Evolutionary conservation across 2,329 filamentous ascomycete species (phyloP).

Genomic region (Aureobasidium mangrovei): DNA sequence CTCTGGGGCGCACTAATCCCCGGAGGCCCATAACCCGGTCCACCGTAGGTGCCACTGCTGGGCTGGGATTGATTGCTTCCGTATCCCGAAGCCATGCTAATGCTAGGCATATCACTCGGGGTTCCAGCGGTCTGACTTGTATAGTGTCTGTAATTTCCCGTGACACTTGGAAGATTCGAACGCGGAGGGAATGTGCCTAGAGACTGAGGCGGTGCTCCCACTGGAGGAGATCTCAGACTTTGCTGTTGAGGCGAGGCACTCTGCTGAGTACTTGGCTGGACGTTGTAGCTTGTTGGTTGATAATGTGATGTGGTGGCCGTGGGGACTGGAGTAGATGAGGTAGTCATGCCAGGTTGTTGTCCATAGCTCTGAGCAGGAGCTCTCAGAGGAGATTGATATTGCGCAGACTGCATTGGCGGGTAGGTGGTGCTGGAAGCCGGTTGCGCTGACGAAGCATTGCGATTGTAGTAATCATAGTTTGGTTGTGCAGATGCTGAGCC

Average conservation of each 20-base stretch:
- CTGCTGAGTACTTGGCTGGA: slow-evolving; percentile 3
- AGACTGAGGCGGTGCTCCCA: background rate
- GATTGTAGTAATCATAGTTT: slow-evolving; percentile 23
- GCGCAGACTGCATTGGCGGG: slow-evolving; percentile 6
- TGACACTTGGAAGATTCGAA: slow-evolving; percentile 2
- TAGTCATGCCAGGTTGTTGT: slow-evolving; percentile 1
- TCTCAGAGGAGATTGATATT: slow-evolving; percentile 11
- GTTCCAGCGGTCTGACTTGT: background rate
- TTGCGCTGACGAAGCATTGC: slow-evolving; percentile 17
- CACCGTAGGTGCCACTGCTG: background rate
- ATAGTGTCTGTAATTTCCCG: slow-evolving; percentile 8
- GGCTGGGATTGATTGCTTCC: background rate
- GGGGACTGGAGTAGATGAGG: slow-evolving; percentile 5
- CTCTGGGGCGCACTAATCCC: background rate
- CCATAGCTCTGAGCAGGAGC: slow-evolving; percentile 7
- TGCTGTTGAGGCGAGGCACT: slow-evolving; percentile 10
- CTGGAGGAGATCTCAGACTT: slow-evolving; percentile 5
- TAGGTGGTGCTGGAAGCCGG: slow-evolving; percentile 17
- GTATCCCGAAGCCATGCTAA: slow-evolving; percentile 9
- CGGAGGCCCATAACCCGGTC: background rate
- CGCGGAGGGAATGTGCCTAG: background rate
- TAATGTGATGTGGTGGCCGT: slow-evolving; percentile 9
- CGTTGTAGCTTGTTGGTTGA: slow-evolving; percentile 5
- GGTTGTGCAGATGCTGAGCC: slow-evolving; percentile 19
- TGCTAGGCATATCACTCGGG: slow-evolving; percentile 3